Evolutionary conservation across 441 rosid genomes (phyloP).

Genomic region (Biscutella auriculata): DNA sequence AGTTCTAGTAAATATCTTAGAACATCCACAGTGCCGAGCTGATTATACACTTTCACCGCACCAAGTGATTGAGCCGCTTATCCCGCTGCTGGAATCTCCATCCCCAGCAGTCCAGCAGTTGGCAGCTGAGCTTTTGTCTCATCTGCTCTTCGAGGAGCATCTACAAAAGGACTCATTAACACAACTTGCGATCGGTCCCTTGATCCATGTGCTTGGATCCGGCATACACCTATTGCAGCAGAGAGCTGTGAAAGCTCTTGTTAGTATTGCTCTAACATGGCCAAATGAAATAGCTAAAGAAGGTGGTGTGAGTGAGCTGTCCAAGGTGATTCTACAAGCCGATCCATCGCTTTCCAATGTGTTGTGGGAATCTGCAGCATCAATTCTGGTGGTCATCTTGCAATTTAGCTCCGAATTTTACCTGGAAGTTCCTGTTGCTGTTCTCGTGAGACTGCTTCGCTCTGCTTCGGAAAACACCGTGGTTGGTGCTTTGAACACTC

Average conservation of each 20-base stretch:
- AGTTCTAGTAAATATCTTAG: conserved; percentile 91
- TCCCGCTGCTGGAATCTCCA: conserved; percentile 86
- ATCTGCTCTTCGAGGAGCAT: conserved; percentile 75
- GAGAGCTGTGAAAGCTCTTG: conserved; percentile 98
- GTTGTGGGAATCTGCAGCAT: conserved; percentile 96
- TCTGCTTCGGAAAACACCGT: conserved; percentile 82
- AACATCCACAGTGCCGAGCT: conserved; percentile 96
- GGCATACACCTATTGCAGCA: conserved; percentile 90
- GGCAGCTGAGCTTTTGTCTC: conserved; percentile 98
- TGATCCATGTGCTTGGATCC: conserved; percentile 78
- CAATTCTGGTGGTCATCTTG: conserved; percentile 75
- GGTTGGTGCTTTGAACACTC: conserved; percentile 87
- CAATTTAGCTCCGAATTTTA: conserved; percentile 96
- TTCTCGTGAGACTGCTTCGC: conserved; percentile 81
- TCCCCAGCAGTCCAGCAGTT: conserved; percentile 94
- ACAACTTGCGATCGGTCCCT: conserved; percentile 81
- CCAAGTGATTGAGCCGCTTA: conserved; percentile 90
- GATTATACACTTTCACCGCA: conserved; percentile 68
- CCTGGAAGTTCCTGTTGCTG: conserved; percentile 96
- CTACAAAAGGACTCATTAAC: conserved; percentile 85
- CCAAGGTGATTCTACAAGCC: conserved; percentile 89
- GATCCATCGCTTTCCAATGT: conserved; percentile 88
- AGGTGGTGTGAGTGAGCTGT: conserved; percentile 89
- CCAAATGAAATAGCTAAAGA: conserved; percentile 97
- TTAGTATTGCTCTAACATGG: conserved; percentile 81